phyloP scores from a whole-genome alignment of 2,329 filamentous ascomycete genomes.

The Claviceps sp. region DNA sequence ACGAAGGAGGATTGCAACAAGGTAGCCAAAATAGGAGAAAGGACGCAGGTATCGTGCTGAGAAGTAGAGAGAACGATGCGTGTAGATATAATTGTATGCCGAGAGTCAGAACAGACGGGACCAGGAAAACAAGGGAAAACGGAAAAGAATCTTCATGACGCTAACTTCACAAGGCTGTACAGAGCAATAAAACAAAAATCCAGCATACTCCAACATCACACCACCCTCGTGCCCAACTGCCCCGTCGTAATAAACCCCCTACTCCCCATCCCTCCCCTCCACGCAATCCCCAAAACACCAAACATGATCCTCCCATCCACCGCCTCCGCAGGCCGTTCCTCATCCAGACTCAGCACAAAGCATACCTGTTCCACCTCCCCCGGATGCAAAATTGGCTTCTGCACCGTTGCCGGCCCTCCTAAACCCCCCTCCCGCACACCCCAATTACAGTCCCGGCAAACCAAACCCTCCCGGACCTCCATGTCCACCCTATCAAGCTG shows the following conservation, averaged over 20 bases:
- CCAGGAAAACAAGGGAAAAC: neutral
- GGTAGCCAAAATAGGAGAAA: too few relatives aligned
- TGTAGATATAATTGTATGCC: too few relatives aligned
- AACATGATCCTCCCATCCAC: conserved; percentile 50
- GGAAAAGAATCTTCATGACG: neutral
- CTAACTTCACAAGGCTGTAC: neutral
- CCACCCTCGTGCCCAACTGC: conserved; percentile 48
- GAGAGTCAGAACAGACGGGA: too few relatives aligned
- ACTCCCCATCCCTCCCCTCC: conserved; percentile 84
- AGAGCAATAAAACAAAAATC: neutral
- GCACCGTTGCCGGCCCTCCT: neutral
- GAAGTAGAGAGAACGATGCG: too few relatives aligned
- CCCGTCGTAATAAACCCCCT: conserved; percentile 78
- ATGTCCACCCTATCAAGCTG: conserved; percentile 56
- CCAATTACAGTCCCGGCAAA: conserved; percentile 45
- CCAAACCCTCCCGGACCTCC: conserved; percentile 37
- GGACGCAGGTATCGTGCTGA: too few relatives aligned
- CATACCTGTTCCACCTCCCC: conserved; percentile 54
- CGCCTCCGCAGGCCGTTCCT: conserved; percentile 23
- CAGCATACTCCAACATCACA: conserved; percentile 3
- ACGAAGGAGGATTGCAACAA: too few relatives aligned
- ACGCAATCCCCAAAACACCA: conserved; percentile 74
- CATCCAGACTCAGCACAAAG: conserved; percentile 35
- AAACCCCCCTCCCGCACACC: conserved; percentile 13
- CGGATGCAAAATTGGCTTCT: conserved; percentile 43